A percentile compares a stretch with the other conserved stretches of the same genome.
Evolutionary conservation across 805 yeast genomes (phyloP).

Genomic region (Monosporozyma aquatica): DNA sequence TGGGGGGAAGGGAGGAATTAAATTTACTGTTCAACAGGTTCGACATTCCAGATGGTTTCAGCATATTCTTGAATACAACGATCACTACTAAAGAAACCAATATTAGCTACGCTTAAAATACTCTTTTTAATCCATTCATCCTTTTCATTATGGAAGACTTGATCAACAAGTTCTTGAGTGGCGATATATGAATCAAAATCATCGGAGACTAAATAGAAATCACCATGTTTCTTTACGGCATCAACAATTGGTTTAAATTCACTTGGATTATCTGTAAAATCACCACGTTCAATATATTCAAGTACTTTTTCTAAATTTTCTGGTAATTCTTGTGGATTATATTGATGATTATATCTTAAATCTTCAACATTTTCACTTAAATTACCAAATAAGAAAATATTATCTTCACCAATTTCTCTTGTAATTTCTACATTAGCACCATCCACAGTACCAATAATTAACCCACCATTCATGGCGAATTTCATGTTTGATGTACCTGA

Average conservation of each 20-base stretch:
- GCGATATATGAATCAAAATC: slow-evolving; percentile 83
- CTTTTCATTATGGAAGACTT: slow-evolving; percentile 52
- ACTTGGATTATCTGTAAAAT: slow-evolving; percentile 52
- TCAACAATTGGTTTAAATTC: slow-evolving; percentile 64
- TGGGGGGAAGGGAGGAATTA: too few relatives aligned
- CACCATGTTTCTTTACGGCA: slow-evolving; percentile 65
- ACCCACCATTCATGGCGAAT: slow-evolving; percentile 88
- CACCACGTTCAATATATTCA: slow-evolving; percentile 53
- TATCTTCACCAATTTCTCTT: slow-evolving; percentile 87
- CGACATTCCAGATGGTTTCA: slow-evolving; percentile 86
- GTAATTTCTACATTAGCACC: slow-evolving; percentile 96
- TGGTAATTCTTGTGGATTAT: slow-evolving; percentile 47
- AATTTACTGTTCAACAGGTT: slow-evolving; percentile 40
- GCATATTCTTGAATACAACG: slow-evolving; percentile 90
- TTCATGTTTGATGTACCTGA: slow-evolving; percentile 96
- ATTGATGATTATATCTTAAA: slow-evolving; percentile 64
- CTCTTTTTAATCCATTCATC: slow-evolving; percentile 70
- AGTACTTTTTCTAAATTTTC: slow-evolving; percentile 55
- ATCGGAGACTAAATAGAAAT: slow-evolving; percentile 77
- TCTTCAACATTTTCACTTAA: slow-evolving; percentile 85
- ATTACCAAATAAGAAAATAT: slow-evolving; percentile 85
- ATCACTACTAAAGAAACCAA: slow-evolving; percentile 89
- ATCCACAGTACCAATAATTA: slow-evolving; percentile 90
- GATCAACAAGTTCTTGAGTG: slow-evolving; percentile 70
- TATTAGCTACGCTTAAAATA: slow-evolving; percentile 74